A percentile compares a stretch with the other conserved stretches of the same genome.
phyloP scores from a whole-genome alignment of 164 flowering plant species.

The Cinnamomum micranthum region DNA sequence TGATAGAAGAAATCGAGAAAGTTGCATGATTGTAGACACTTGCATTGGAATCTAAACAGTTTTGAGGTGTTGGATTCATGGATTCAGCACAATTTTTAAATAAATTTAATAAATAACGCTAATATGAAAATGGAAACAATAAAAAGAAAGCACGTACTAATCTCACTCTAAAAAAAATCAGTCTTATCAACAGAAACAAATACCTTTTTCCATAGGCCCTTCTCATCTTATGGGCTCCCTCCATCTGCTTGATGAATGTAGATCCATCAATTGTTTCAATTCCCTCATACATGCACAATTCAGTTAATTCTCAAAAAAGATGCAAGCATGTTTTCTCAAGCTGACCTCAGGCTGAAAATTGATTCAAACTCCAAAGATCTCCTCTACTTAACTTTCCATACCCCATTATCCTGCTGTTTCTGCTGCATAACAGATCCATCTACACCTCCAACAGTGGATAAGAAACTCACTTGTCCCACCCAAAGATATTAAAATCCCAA shows the following conservation, averaged over 20 bases:
- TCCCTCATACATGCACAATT: not conserved
- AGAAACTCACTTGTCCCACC: not conserved
- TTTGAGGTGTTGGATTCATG: no score
- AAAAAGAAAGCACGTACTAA: no score
- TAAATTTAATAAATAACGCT: no score
- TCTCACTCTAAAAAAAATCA: not conserved
- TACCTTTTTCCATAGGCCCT: not conserved
- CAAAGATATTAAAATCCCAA: not conserved
- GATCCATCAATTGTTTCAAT: no score
- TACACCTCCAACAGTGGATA: not conserved
- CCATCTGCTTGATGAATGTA: not conserved
- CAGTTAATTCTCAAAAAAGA: not conserved
- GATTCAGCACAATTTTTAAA: no score
- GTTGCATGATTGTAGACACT: no score
- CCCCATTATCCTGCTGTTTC: not conserved
- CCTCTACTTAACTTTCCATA: not conserved
- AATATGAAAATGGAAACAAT: no score
- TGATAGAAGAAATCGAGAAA: no score
- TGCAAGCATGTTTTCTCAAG: not conserved
- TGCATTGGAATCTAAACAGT: no score
- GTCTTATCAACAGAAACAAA: not conserved
- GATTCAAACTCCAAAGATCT: not conserved
- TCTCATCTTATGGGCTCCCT: no score
- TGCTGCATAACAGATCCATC: not conserved
- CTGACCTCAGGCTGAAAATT: not conserved